Conservation (phyloP, 768 basidiomycete genomes). For the Collybia nuda region DNA sequence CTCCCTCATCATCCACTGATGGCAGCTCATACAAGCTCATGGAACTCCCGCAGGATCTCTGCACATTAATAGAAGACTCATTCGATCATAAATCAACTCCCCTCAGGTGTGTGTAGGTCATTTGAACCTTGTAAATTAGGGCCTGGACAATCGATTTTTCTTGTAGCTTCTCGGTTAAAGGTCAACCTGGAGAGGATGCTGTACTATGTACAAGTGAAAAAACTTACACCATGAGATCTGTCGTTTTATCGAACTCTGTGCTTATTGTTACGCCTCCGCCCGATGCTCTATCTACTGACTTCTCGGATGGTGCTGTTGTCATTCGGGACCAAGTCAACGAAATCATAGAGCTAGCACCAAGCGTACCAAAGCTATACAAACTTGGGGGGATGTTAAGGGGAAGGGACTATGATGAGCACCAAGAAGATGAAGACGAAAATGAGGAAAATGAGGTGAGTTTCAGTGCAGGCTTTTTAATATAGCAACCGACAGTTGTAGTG, state of each 20-base stretch:
- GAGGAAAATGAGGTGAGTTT: constrained; percentile 15
- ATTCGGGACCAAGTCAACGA: constrained; percentile 83
- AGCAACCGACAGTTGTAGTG: background rate
- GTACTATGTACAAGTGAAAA: constrained; percentile 81
- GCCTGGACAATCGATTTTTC: constrained; percentile 10
- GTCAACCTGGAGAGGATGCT: constrained; percentile 78
- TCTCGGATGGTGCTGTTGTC: constrained; percentile 47
- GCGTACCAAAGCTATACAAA: constrained; percentile 76
- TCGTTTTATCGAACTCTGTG: constrained; percentile 87
- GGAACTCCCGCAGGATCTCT: constrained; percentile 73
- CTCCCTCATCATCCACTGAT: constrained; percentile 44
- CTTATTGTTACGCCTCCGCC: constrained; percentile 63
- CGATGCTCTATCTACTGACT: constrained; percentile 25
- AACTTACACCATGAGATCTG: constrained; percentile 83
- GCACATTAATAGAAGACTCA: constrained; percentile 57
- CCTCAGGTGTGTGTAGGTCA: constrained; percentile 24
- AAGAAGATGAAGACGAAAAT: constrained; percentile 36
- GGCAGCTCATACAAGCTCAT: constrained; percentile 64
- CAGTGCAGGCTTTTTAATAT: background rate
- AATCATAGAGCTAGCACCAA: constrained; percentile 76
- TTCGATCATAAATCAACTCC: constrained; percentile 28
- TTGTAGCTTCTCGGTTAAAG: constrained; percentile 75
- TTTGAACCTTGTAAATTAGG: constrained; percentile 4
- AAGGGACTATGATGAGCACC: constrained; percentile 70
- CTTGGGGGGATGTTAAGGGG: constrained; percentile 61